These are phyloP conservation scores for Prunella vulgaris DNA, from an alignment of 257 asterid genomes.

Conservation along the genomic window DNA sequence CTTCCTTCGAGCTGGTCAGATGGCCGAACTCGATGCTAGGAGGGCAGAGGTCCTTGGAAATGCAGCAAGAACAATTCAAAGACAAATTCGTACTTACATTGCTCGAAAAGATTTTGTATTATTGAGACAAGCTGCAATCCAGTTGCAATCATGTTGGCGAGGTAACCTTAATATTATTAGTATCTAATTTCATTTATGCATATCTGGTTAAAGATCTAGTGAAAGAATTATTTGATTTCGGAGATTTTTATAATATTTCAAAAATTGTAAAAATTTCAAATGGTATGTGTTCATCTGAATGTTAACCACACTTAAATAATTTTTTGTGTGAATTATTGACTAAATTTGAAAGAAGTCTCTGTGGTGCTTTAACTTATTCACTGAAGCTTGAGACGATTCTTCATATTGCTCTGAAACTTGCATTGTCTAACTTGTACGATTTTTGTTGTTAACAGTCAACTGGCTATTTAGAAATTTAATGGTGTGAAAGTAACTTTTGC, in stretches of 20 bases:
- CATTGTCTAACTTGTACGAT: slow-evolving; percentile 14
- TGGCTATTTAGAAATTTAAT: slow-evolving; percentile 5
- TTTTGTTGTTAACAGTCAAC: slow-evolving; percentile 15
- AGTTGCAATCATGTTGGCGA: slow-evolving; percentile 97
- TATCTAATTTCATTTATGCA: slow-evolving; percentile 19
- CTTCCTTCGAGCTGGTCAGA: slow-evolving; percentile 99
- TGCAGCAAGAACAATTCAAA: slow-evolving; percentile 93
- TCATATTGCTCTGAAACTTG: slow-evolving; percentile 1
- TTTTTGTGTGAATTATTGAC: background rate
- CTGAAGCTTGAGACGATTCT: slow-evolving; percentile 15
- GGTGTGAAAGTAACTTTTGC: slow-evolving; percentile 11
- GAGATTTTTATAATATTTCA: background rate
- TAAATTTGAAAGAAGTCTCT: background rate
- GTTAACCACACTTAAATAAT: background rate
- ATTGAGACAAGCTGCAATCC: slow-evolving; percentile 75
- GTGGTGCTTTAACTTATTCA: background rate
- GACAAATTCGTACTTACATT: slow-evolving; percentile 89
- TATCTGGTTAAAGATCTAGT: slow-evolving; percentile 6
- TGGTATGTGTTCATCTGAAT: slow-evolving; percentile 7
- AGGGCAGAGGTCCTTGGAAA: slow-evolving; percentile 98
- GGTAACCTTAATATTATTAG: slow-evolving; percentile 44
- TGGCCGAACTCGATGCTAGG: slow-evolving; percentile 98
- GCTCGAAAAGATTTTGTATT: slow-evolving; percentile 79
- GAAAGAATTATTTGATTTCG: slow-evolving; percentile 7
- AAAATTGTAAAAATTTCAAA: background rate